Percentiles rank a stretch among this genome's conserved stretches.
phyloP scores from a whole-genome alignment of 345 rosid genomes.

The Hibiscus syriacus region DNA sequence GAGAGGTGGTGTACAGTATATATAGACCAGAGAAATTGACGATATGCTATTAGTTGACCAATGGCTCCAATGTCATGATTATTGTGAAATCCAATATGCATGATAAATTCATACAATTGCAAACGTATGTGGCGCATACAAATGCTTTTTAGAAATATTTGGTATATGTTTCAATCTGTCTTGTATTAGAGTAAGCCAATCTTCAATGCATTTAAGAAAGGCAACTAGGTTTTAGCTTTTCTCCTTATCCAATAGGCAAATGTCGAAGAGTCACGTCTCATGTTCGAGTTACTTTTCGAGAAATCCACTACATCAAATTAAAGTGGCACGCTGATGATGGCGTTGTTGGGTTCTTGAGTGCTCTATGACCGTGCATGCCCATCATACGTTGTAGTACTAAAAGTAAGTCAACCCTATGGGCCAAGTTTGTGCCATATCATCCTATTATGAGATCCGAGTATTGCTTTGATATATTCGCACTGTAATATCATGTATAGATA shows the following conservation, averaged over 20 bases:
- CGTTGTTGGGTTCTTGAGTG: neutral
- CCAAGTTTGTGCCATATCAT: conserved; percentile 2
- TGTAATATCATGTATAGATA: neutral
- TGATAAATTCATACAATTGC: neutral
- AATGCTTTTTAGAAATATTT: neutral
- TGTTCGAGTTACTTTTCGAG: neutral
- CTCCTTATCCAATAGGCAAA: neutral
- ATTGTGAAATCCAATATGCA: neutral
- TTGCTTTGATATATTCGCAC: neutral
- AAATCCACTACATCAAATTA: neutral
- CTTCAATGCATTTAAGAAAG: neutral
- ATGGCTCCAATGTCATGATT: neutral
- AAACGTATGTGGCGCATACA: neutral
- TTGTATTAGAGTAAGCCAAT: neutral
- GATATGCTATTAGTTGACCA: neutral
- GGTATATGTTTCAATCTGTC: neutral
- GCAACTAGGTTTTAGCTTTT: neutral
- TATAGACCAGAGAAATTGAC: neutral
- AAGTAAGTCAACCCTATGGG: neutral
- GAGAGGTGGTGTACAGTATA: conserved; percentile 6
- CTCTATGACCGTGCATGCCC: neutral
- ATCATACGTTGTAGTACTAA: neutral
- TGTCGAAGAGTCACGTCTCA: neutral
- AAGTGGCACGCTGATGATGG: neutral
- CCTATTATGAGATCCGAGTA: neutral